Evolutionary conservation across 2,329 filamentous ascomycete genomes (phyloP), one percentile per base, ranked within the genome.

Genomic region (Didymella pinodella): DNA sequence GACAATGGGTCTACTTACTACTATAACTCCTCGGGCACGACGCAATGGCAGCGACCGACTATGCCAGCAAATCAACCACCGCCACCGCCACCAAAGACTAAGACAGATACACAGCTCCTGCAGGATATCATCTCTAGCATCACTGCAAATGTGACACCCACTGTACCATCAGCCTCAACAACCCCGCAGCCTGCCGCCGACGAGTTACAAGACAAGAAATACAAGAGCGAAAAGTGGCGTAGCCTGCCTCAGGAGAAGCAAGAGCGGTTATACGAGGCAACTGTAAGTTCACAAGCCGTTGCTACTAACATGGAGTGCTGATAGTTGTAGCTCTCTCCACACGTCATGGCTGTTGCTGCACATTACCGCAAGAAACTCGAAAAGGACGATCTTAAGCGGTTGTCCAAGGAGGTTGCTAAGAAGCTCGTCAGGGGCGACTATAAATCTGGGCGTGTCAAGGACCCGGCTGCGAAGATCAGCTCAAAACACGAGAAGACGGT

Each of bases 241-340:
- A 84, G 83, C 59, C 75, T 89, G 31, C 82, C 89, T 1, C 75
- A 88, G 66, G 93, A 97, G 65, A 97, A 97, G 79, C 92, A 95
- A 78, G 96, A 93, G 86, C 97, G 92, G 80, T 84, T 97, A 2
- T 98, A 97, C 70, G 93, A 97, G 77, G 93, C 93, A 73, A 96
- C 93, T 50, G 92, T 96, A 83, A 76, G 91, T 81, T 40, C 2
- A 22, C 26, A 2, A 18, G 11, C 8, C 34, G 4, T 4, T 4
- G 34, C 3, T 11, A 10, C 16, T 45, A 8, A 14, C 46, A 1
- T 25, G 25, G 12, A 4, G 22, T 4, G 48, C 61, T 69, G 62
- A 71, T 59, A 28, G 38, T 31, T 22, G 6, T 65, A 95, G 92
- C 83, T 97, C 7, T 91, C 90, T 72, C 92, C 92, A 6, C 88